Evolutionary conservation across 441 rosid genomes (phyloP), one percentile per base, ranked within the genome.

Genomic region (Adansonia gregorii): DNA sequence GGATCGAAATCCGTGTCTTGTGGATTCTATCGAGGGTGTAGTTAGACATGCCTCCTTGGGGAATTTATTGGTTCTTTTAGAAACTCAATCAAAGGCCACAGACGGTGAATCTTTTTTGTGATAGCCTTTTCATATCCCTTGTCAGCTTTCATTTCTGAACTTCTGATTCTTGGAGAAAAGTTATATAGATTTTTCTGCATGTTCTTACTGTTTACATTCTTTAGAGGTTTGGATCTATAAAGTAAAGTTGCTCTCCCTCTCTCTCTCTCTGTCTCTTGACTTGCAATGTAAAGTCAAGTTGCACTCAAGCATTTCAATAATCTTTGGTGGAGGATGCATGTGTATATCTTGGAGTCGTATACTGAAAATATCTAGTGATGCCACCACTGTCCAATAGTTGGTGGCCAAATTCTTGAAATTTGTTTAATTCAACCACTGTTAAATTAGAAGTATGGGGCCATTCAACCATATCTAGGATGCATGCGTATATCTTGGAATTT

Each of bases 301-400:
- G 64, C 64, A 20, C 12, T 59, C 31, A 59, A 59, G 64, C 68
- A 64, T 31, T 63, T 63, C 67, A 6, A 11, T 63, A 10, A 8
- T 63, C 19, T 31, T 31, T 63, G 67, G 46, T 63, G 67, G 45
- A 14, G 43, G 67, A 63, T 35, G 46, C 43, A 31, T 64, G 56
- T 14, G 17, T 14, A 4, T 52, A 52, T 14, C 17, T 52, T 52
- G 56, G 56, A 52, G 6, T 52, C n/a, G 15, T 14, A 52, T 52
- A 52, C 8, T 5, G n/a, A 52, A 17, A 17, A 52, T 52, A 52
- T 0, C 12, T 58, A 20, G 12, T 58, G 31, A 58, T 9, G 3
- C 22, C 22, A 1, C 56, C 7, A 52, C 35, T 27, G 1, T 27
- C 35, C 35, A 27, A 14, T 52, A 52, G 19, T 52, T 52, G 17